Evolutionary conservation across 2,329 filamentous ascomycete species (phyloP).

Genomic region (Aspergillus fijiensis): DNA sequence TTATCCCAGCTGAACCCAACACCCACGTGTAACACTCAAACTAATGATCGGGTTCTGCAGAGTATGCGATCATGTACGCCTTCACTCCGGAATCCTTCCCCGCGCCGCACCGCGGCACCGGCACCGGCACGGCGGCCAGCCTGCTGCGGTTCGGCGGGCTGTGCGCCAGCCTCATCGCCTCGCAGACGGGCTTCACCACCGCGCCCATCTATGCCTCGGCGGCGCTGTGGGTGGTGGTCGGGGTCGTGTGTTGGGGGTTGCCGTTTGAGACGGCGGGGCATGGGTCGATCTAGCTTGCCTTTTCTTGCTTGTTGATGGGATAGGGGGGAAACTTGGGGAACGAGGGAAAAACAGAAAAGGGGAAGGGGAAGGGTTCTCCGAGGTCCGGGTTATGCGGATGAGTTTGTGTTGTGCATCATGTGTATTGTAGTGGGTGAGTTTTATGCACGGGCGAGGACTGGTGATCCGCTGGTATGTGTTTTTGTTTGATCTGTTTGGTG

Average conservation of each 20-base stretch:
- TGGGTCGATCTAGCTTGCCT: conserved; percentile 17
- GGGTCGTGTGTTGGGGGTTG: conserved; percentile 43
- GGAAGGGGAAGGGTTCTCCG: too few species aligned
- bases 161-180: conserved; percentile 45
- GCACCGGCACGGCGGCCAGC: conserved; percentile 35
- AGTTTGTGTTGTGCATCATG: too few species aligned
- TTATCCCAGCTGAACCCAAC: not conserved
- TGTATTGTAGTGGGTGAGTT: too few species aligned
- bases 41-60: conserved; percentile 13
- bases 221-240: conserved; percentile 47
- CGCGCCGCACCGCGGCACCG: conserved; percentile 28
- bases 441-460: too few species aligned
- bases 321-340: not conserved
- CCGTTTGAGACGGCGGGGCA: conserved; percentile 47
- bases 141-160: conserved; percentile 35
- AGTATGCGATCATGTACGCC: conserved; percentile 33
- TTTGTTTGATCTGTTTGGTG: too few species aligned
- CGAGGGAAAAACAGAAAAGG: too few species aligned
- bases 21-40: not conserved
- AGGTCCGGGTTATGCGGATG: too few species aligned
- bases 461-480: too few species aligned
- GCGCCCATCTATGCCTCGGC: conserved; percentile 50
- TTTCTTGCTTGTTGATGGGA: not conserved
- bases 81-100: conserved; percentile 32
- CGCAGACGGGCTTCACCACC: conserved; percentile 44